phyloP scores from a whole-genome alignment of 2,329 filamentous ascomycete species.

The Colletotrichum theobromicola region DNA sequence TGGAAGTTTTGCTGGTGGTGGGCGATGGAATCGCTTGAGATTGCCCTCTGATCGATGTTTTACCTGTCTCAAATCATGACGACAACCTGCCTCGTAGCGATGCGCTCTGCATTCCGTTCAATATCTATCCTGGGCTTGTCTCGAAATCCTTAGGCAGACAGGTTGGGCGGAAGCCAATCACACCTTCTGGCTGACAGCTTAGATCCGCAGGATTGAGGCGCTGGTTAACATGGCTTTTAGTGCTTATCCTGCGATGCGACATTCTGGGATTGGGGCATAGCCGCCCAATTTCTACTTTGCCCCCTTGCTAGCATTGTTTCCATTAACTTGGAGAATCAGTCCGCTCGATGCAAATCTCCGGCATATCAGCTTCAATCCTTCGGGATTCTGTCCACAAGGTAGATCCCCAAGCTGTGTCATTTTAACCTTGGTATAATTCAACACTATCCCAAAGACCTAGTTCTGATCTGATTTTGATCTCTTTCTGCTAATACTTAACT shows the following conservation, averaged over 20 bases:
- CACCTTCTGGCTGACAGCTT: accelerated
- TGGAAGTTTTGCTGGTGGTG: no score
- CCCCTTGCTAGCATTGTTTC: not conserved
- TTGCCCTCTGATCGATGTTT: not conserved
- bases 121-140: not conserved
- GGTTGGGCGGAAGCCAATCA: not conserved
- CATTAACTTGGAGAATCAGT: not conserved
- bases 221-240: not conserved
- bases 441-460: no score
- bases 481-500: no score
- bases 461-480: no score
- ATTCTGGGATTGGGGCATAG: not conserved
- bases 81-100: not conserved
- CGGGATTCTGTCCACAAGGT: no score
- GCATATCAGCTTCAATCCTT: no score
- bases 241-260: not conserved
- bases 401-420: no score
- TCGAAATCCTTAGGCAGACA: not conserved
- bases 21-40: not conserved
- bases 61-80: not conserved
- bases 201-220: not conserved
- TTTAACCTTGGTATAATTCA: no score
- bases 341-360: no score
- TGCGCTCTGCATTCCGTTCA: not conserved
- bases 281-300: not conserved